Evolutionary conservation across 108 stramenopile species (phyloP), one percentile per base, ranked within the genome.

Genomic region (Cyclotella cryptica): DNA sequence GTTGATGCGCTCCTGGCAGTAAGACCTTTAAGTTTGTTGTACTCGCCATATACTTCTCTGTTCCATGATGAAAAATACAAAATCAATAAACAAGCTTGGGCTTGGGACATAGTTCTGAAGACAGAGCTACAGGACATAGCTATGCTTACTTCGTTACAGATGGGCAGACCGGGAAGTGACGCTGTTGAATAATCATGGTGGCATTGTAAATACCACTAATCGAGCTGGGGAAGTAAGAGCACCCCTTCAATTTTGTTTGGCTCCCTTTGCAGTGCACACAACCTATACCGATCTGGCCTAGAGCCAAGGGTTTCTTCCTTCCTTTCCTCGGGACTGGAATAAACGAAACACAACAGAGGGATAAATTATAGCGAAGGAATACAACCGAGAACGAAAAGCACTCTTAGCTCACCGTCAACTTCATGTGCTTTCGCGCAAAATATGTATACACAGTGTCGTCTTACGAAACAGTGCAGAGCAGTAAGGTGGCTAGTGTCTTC

Each of bases 271-370:
- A 94, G 64, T 92, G 88, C 29, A 88, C 85, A 66, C 94, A 95
- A 26, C 94, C 87, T 72, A 95, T 90, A 10, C 94, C 94, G 30
- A 95, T 86, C 57, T 95, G 94, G 9, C 92, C 92, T 22, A 95
- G 75, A 42, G 80, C 78, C 57, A 94, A 83, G 40, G 89, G 86
- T 65, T 91, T 94, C 44, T 90, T 79, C 77, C 90, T 89, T 53
- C 91, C 91, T 70, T 90, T 92, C 63, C 86, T 79, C 14, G 93
- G 93, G 13, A 86, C 86, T 57, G 83, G 26, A 1, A 28, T 27
- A 21, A 19, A 40, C 35, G 35, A 35, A 8, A 55, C 21, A 30
- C 28, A 29, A 35, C 17, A 1, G 15, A 49, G 27, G 14, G 66
- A 7, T 18, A 49, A 46, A 3, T 66, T 13, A 21, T 27, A 69